These are phyloP conservation scores for Agaricus sinodeliciosus DNA, from an alignment of 768 basidiomycete genomes.

Conservation along the genomic window DNA sequence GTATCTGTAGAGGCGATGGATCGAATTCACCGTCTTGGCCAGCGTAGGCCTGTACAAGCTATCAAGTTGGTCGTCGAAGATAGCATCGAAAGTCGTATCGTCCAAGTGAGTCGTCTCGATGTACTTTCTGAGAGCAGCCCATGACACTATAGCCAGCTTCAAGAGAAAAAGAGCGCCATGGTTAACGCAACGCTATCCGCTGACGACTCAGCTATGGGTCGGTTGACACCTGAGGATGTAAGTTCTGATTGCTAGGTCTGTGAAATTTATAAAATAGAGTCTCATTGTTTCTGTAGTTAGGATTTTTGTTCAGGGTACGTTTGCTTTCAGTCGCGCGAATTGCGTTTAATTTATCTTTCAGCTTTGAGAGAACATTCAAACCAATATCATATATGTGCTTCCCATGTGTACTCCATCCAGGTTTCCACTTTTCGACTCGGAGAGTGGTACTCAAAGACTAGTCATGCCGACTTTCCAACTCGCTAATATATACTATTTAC, in stretches of 20 bases:
- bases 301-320: constrained; percentile 54
- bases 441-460: too few species aligned
- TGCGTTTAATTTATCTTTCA: background rate
- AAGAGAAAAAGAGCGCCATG: constrained; percentile 97
- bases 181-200: constrained; percentile 80
- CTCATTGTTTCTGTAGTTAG: constrained; percentile 28
- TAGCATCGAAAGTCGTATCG: constrained; percentile 91
- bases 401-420: too few species aligned
- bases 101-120: constrained; percentile 48
- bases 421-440: too few species aligned
- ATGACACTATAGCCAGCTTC: constrained; percentile 41
- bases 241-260: constrained; percentile 16
- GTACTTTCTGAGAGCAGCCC: background rate
- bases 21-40: constrained; percentile 94
- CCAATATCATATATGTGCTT: too few species aligned
- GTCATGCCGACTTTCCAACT: too few species aligned
- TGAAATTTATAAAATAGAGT: background rate
- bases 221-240: constrained; percentile 82
- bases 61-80: constrained; percentile 95
- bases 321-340: background rate
- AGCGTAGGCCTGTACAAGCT: constrained; percentile 87
- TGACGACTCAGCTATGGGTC: constrained; percentile 89
- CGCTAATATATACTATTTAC: too few species aligned
- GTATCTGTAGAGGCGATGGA: constrained; percentile 81
- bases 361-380: background rate